Base-by-base conservation (phyloP, 129 eudicot species). In the Cynara cardunculus region DNA sequence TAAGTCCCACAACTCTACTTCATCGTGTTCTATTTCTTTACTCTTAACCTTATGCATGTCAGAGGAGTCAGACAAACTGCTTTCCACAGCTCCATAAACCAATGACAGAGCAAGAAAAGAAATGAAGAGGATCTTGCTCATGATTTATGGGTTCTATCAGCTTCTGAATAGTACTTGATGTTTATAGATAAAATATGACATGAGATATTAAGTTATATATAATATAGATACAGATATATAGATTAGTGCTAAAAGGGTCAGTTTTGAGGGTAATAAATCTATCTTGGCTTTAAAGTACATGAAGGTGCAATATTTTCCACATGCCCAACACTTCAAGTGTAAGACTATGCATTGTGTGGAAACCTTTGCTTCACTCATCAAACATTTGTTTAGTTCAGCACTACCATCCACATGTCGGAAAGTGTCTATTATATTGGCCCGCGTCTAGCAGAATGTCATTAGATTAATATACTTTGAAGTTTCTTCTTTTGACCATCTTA, bases 301-400 rank as follows among this genome's bases (percentile, higher is more conserved):
- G 93, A 87, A 95, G 80, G 83, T 82, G 88, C 30, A 46, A 72
- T 30, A 89, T 77, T 87, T 84, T 87, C 89, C 62, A 76, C 86
- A 87, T 86, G 94, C 84, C 88, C 65, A 76, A 89, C 79, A 87
- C 97, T 92, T 92, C 79, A 92, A 91, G 97, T 81, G 92, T 85
- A 93, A 92, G 93, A 80, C 85, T 90, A 71, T 27, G 28, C 61
- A 80, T 84, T 81, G 65, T 72, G 59, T 85, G 25, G 72, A 89
- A 56, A 71, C 79, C 84, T 87, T 92, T 88, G 97, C 99, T 96
- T 96, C 89, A 94, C 98, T 92, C 99, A 82, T 96, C 87, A 95
- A 85, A 86, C 81, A 83, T 32, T 53, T 61, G 69, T 18, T 79
- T 76, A 78, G 62, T 25, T 66, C 80, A 82, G 2, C 19, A 19